Percentiles rank a stretch among this genome's conserved stretches.
Conservation (phyloP, 1,284 basidiomycete genomes). For the Golubevia sp. region DNA sequence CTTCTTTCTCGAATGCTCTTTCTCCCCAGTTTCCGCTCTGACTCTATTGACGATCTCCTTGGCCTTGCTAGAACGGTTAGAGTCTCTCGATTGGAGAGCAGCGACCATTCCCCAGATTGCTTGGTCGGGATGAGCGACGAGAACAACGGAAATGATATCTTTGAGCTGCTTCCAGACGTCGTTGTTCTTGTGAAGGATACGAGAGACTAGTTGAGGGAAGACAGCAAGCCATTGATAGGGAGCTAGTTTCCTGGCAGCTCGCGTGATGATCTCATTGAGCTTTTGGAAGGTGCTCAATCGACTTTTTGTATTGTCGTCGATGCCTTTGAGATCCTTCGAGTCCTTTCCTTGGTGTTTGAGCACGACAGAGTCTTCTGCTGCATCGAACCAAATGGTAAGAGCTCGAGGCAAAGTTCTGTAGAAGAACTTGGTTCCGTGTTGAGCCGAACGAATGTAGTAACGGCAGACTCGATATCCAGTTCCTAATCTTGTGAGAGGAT, state of each 20-base stretch:
- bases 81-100: slow-evolving; percentile 81
- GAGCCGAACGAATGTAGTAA: slow-evolving; percentile 76
- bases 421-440: slow-evolving; percentile 88
- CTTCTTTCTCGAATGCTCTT: no score
- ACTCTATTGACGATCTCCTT: slow-evolving; percentile 71
- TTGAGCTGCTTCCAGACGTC: slow-evolving; percentile 73
- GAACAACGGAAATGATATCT: slow-evolving; percentile 74
- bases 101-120: slow-evolving; percentile 91
- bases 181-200: slow-evolving; percentile 80
- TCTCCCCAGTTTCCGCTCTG: slow-evolving; percentile 64
- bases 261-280: slow-evolving; percentile 65
- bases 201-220: slow-evolving; percentile 94
- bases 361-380: slow-evolving; percentile 70
- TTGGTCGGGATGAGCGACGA: slow-evolving; percentile 85
- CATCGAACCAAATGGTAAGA: slow-evolving; percentile 92
- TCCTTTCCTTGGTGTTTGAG: slow-evolving; percentile 31
- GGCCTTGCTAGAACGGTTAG: slow-evolving; percentile 71
- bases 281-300: slow-evolving; percentile 25
- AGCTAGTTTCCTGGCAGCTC: slow-evolving; percentile 78
- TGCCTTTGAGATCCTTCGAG: slow-evolving; percentile 11
- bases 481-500: slow-evolving; percentile 31
- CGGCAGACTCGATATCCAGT: slow-evolving; percentile 71
- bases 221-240: slow-evolving; percentile 79
- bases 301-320: slow-evolving; percentile 26
- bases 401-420: slow-evolving; percentile 94